Base-by-base conservation (phyloP, 345 rosid genomes). In the Salix viminalis region DNA sequence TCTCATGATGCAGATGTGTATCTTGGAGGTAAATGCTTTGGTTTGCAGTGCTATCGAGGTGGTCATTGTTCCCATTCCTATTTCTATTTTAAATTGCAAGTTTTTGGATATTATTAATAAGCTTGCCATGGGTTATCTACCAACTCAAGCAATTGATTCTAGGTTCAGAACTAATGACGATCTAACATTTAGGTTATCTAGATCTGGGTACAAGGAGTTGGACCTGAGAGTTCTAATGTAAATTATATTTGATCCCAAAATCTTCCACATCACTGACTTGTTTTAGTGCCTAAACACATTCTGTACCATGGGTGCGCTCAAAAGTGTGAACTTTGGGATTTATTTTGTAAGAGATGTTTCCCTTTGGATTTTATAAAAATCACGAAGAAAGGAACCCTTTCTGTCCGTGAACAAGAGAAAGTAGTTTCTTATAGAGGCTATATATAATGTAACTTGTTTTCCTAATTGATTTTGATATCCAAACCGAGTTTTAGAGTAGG, bases 11-110 rank as follows among this genome's bases (percentile, higher is more conserved):
- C 69, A 15, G 82, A 85, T 74, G 65, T 80, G 70, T 87, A 87
- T 84, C 81, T 93, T 77, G 91, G 90, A 86, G 99, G 98, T 95
- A 77, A 88, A 65, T 82, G 71, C 52, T 73, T 83, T 76, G 28
- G 71, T 75, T 82, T 74, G 67, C 69, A 76, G 61, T 28, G 65
- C 69, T 7, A 37, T 80, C 37, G 69, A 64, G 71, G 50, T 46
- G 50, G 5, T 2, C 18, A 14, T 14, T 46, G 18, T 46, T 46
- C 16, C 16, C 16, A 46, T 46, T 46, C 14, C 16, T 46, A 3
- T 46, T 46, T 46, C 50, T 46, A 14, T 46, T 46, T 46, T 46
- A 46, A 13, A 46, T 46, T 46, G 50, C 18, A 46, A 46, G 50
- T 14, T 46, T 46, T 46, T 46, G 50, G 50, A 46, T 46, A 28